Conservation (phyloP, 805 yeast species). For the Naumovozyma castellii region DNA sequence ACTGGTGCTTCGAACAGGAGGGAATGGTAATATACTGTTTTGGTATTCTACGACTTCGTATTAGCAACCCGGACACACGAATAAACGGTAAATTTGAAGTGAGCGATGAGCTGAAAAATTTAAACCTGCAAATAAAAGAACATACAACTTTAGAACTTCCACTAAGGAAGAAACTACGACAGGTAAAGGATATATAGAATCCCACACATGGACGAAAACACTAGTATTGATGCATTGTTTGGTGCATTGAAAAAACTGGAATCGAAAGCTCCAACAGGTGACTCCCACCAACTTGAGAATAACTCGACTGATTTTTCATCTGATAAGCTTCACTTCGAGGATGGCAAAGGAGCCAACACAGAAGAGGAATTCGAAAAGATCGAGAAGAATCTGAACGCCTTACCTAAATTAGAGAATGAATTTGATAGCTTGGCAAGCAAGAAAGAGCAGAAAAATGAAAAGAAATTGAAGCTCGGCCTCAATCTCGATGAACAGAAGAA, state of each 20-base stretch:
- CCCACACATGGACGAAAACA: conserved; percentile 1
- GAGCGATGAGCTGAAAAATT: conserved; percentile 4
- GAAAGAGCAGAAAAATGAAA: background rate
- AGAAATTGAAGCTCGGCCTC: background rate
- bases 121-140: background rate
- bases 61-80: no score
- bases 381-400: conserved; percentile 17
- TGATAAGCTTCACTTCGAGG: conserved; percentile 10
- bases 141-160: background rate
- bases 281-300: background rate
- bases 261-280: background rate
- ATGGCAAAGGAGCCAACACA: conserved; percentile 10
- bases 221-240: conserved; percentile 15
- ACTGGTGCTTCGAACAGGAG: no score
- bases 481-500: background rate
- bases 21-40: background rate
- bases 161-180: no score
- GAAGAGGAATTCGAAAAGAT: conserved; percentile 22
- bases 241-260: conserved; percentile 8
- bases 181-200: no score
- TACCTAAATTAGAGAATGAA: conserved; percentile 24
- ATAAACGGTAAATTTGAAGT: background rate
- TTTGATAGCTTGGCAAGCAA: conserved; percentile 21
- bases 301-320: conserved; percentile 3
- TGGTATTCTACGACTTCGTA: background rate